Percentiles rank a stretch among this genome's conserved stretches.
phyloP scores from a whole-genome alignment of 768 basidiomycete genomes.

The Hygrocybe coccinea region DNA sequence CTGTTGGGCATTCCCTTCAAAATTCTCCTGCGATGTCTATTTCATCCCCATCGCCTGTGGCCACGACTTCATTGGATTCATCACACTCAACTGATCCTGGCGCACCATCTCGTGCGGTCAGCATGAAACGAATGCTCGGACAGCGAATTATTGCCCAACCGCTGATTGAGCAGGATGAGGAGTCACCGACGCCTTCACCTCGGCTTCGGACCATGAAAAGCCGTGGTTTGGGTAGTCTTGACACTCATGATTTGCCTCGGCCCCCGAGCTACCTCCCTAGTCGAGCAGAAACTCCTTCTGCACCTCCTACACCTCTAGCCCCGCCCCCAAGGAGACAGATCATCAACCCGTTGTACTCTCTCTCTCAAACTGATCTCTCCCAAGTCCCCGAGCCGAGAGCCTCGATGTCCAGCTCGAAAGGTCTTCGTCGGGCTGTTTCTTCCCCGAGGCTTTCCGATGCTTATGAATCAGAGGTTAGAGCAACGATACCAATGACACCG shows the following conservation, averaged over 20 bases:
- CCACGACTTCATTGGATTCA: constrained; percentile 2
- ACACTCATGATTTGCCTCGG: constrained; percentile 23
- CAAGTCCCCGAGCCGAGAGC: constrained; percentile 13
- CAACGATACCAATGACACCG: constrained; percentile 36
- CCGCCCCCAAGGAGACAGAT: constrained; percentile 59
- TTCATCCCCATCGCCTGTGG: constrained; percentile 25
- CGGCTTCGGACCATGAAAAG: constrained; percentile 3
- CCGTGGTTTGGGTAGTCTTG: constrained; percentile 1
- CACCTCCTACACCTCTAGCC: constrained; percentile 54
- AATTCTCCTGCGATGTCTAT: constrained; percentile 44
- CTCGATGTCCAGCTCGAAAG: constrained; percentile 13
- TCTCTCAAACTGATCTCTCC: constrained; percentile 52
- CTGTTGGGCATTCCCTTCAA: constrained; percentile 71
- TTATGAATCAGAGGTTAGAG: constrained; percentile 32
- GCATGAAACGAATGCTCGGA: constrained; percentile 32
- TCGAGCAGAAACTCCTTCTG: constrained; percentile 62
- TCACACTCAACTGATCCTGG: constrained; percentile 8
- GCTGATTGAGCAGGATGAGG: constrained; percentile 14
- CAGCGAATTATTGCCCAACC: constrained; percentile 44
- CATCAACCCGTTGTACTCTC: constrained; percentile 46
- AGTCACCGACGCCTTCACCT: not conserved
- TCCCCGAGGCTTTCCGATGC: constrained; percentile 49
- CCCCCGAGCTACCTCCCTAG: constrained; percentile 44
- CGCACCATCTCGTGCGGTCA: constrained; percentile 19
- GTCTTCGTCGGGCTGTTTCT: constrained; percentile 47